These are phyloP conservation scores for Aspergillus neotritici DNA, from an alignment of 2,329 filamentous ascomycete species.

Conservation along the genomic window DNA sequence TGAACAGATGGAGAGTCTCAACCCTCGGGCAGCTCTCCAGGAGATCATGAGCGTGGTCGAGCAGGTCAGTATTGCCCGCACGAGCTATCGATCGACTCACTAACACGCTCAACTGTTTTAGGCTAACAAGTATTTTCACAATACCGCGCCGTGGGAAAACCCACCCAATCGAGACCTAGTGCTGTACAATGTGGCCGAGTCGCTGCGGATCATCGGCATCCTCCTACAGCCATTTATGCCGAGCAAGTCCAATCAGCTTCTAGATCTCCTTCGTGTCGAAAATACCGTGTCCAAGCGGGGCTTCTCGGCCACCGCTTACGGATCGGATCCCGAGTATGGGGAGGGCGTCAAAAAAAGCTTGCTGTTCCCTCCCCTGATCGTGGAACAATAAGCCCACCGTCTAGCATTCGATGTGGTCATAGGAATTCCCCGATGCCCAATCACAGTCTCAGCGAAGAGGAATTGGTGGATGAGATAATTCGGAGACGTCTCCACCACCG, in stretches of 20 bases:
- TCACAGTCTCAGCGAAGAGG: conserved; percentile 5
- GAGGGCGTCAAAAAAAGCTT: conserved; percentile 41
- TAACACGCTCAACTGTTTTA: conserved; percentile 23
- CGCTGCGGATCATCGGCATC: conserved; percentile 72
- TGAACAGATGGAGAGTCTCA: conserved; percentile 56
- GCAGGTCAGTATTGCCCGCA: conserved; percentile 43
- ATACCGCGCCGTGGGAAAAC: conserved; percentile 62
- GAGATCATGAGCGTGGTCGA: conserved; percentile 58
- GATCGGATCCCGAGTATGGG: conserved; percentile 67
- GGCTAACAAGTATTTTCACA: conserved; percentile 63
- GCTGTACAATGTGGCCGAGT: conserved; percentile 68
- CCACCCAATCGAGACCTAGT: conserved; percentile 49
- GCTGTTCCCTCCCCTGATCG: conserved; percentile 48
- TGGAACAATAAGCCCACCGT: conserved; percentile 28
- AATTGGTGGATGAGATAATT: conserved; percentile 10
- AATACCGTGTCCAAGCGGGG: conserved; percentile 50
- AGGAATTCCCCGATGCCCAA: conserved; percentile 19
- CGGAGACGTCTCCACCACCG: conserved; percentile 16
- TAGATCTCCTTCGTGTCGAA: conserved; percentile 72
- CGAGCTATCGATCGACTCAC: neutral
- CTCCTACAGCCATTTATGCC: conserved; percentile 90
- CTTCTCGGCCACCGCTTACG: conserved; percentile 57
- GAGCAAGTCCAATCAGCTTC: conserved; percentile 61
- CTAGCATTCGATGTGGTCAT: conserved; percentile 23
- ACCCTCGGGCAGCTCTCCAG: conserved; percentile 61